Evolutionary conservation across 164 flowering plant genomes (phyloP), one percentile per base, ranked within the genome.

Genomic region (Tinospora cordifolia): DNA sequence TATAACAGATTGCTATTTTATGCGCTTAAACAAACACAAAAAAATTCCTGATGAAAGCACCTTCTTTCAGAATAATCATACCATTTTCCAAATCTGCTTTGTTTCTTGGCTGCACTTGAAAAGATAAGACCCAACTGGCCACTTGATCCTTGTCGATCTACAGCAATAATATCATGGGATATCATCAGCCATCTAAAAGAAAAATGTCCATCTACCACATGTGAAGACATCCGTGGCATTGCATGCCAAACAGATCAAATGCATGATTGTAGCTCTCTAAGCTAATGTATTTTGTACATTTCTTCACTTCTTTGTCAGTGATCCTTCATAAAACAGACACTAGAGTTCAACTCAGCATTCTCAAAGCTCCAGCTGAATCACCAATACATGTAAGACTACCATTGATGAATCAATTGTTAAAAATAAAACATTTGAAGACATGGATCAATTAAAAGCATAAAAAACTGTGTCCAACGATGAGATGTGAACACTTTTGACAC

Each of bases 81-180:
- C 98, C 97, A 76, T 77, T 81, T 12, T 72, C 60, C 71, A 81
- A 57, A 36, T 83, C 90, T 54, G 67, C 77, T 22, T 73, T 74
- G 67, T 68, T 69, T 67, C 72, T 74, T 8, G 95, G 91, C 77
- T 72, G 89, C 59, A 80, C 86, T 83, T 85, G 95, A 17, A 94
- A 83, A 26, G 97, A 94, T 70, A 92, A 80, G 40, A 92, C 92
- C 97, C 99, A 94, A 59, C 57, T 65, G 17, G 75, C 74, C 38
- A 92, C 81, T 49, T 68, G 84, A 14, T 88, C 89, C 68, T 82
- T 90, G 72, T 94, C 88, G 69, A 90, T 84, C 99, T 92, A 69
- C 67, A 17, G 21, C 34, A 21, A 3, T 60, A 66, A 67, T 26
- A 44, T n/a, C 11, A 60, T 27, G 30, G 60, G 19, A 59, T 36